These are phyloP conservation scores for Lentinus tigrinus DNA, from an alignment of 768 basidiomycete genomes.

Conservation along the genomic window DNA sequence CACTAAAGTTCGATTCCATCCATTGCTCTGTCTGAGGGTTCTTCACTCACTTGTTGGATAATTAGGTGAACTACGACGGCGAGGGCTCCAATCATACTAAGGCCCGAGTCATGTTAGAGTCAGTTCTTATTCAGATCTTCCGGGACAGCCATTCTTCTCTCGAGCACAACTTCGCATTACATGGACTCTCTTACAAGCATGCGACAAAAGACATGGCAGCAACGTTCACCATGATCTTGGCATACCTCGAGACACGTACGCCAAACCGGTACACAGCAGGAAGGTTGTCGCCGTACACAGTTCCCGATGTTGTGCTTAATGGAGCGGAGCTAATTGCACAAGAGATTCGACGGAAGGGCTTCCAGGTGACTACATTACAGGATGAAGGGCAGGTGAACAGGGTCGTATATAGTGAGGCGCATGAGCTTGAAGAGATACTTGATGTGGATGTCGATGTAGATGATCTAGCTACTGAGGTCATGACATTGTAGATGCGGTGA, in stretches of 20 bases:
- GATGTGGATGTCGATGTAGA: too few relatives aligned
- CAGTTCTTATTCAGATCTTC: constrained; percentile 35
- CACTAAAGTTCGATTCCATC: constrained; percentile 35
- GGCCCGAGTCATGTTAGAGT: constrained; percentile 33
- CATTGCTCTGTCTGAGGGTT: background rate
- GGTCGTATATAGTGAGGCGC: too few relatives aligned
- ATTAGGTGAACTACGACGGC: constrained; percentile 37
- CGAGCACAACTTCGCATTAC: constrained; percentile 1
- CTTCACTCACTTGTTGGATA: too few relatives aligned
- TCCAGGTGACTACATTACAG: background rate
- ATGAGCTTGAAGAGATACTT: too few relatives aligned
- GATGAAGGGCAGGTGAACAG: background rate
- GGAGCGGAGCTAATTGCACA: background rate
- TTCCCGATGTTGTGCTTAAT: background rate
- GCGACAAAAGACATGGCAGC: background rate
- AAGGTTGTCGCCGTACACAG: background rate
- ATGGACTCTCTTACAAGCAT: background rate
- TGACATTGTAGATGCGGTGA: too few relatives aligned
- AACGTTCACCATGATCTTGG: background rate
- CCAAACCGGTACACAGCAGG: background rate
- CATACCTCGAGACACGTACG: background rate
- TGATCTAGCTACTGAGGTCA: too few relatives aligned
- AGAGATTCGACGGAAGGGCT: background rate
- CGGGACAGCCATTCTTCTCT: constrained; percentile 16
- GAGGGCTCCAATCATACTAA: constrained; percentile 35